Evolutionary conservation across 768 basidiomycete species (phyloP), one percentile per base, ranked within the genome.

Genomic region (Termitomyces bulborhizus): DNA sequence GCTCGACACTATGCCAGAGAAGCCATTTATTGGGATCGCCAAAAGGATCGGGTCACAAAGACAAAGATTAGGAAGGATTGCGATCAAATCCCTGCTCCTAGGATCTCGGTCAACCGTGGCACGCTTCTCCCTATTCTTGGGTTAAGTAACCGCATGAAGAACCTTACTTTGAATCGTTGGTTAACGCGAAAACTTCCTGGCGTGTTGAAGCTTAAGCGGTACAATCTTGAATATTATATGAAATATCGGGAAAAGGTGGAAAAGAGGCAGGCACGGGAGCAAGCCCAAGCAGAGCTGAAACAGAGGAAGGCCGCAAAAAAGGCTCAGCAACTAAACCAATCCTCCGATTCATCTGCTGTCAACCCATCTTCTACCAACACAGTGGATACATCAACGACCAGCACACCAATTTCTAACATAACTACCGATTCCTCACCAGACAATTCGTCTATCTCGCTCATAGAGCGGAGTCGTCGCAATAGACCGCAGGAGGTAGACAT

Each of bases 1-100:
- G 79, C 82, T 15, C 82, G 86, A 41, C 86, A 91, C 68, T 88
- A 89, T 67, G 65, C 85, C 51, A 62, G 78, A 27, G 72, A 85
- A 62, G 82, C 84, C 2, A 74, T 78, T 49, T 55, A 61, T 8
- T 62, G 76, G 39, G 83, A 86, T 55, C 69, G 73, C 54, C 56
- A 63, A 62, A 69, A 64, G 15, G 66, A 67, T 54, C 62, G 55
- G 54, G 42, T 40, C 1, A 61, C 76, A 27, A 76, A 70, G 63
- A 63, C 61, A 44, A 63, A 66, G 29, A 64, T 76, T 1, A 45
- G 16, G 36, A 59, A 58, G 24, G 51, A 63, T 21, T 71, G 71
- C 15, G 60, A 73, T 3, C 58, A 66, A 21, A 63, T 83, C 21
- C 63, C 65, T 6, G 67, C 84, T 1, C 86, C 84, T 5, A 76